Evolutionary conservation across 805 yeast species (phyloP), one percentile per base, ranked within the genome.

Genomic region (Saccharomycopsis oosterbeekiorum): DNA sequence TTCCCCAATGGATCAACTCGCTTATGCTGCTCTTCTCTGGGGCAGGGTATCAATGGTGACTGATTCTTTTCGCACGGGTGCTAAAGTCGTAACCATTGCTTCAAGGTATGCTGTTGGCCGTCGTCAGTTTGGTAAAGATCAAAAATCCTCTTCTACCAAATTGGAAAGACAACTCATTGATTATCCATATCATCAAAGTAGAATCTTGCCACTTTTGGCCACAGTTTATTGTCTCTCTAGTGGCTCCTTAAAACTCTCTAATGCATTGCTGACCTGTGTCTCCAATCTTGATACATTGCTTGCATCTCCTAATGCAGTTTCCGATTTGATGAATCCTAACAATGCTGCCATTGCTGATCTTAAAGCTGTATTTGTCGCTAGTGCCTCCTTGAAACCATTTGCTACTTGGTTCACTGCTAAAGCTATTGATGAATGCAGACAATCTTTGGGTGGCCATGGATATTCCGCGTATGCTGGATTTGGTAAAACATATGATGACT

Each of bases 361-460:
- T 72, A 91, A 92, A 74, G 83, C 85, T 57, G 76, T 92, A 62
- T 92, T 92, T 73, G 85, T 88, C 47, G 85, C 87, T 62, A 87
- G 96, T 39, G 97, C 96, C 9, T 86, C 96, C 51, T 79, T 90
- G 70, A 92, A 92, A 74, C 91, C 97, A 2, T 84, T 96, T 42
- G 83, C 86, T 65, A 92, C 97, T 47, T 92, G 97, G 97, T 78
- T 84, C 51, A 82, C 89, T 39, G 84, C 91, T 50, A 82, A 81
- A 63, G 78, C 88, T 67, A 91, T 92, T 70, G 96, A 90, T 71
- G 92, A 91, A 75, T 82, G 91, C 66, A 83, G 97, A 75, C 97
- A 92, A 75, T 80, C 96, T 1, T 91, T 97, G 74, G 97, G 97
- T 72, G 97, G 97, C 39, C 97, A 89, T 74, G 97, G 97, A 50